Base-by-base conservation (phyloP, 2,329 filamentous ascomycete genomes). In the Eutypa lata region DNA sequence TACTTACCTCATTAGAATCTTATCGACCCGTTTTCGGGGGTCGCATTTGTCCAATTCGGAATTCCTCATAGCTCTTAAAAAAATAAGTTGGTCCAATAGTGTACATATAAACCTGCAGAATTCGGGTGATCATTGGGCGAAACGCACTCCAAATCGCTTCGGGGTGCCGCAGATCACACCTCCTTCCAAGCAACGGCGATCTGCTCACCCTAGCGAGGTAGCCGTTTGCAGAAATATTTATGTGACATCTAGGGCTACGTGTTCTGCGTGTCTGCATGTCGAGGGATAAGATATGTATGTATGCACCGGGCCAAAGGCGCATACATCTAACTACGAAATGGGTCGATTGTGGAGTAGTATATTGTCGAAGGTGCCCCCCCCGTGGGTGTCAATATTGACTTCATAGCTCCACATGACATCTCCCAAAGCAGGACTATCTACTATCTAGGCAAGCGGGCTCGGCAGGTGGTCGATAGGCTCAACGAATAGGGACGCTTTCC, bases 211-310 rank as follows among this genome's bases (percentile, higher is more conserved):
- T 21, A 45, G 42, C 42, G 16, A 28, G 42, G 42, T 45, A 26
- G 22, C 42, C 42, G 21, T 26, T 45, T 28, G 42, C 42, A 45
- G 42, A 28, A 45, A 24, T 45, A 45, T 45, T 45, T 45, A 45
- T 45, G 42, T 45, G 42, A 28, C 14, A 26, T n/a, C 21, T 38
- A 16, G 35, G 26, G 26, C 38, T 14, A 14, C 22, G 21, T 45
- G 19, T 3, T 45, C 22, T 24, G 26, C 26, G 6, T 31, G 26
- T 31, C 26, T 31, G 26, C 26, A 31, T 10, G 26, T 31, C 26
- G 26, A 31, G 10, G 26, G 26, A 10, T 31, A n/a, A n/a, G n/a
- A n/a, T n/a, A n/a, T n/a, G n/a, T n/a, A n/a, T 31, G 10, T 31
- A 31, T 31, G 26, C 26, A 31, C 26, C 26, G 26, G 26, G 26